Percentiles rank a stretch among this genome's conserved stretches.
phyloP scores from a whole-genome alignment of 176 grass and related monocot genomes.

The Carex littledalei region DNA sequence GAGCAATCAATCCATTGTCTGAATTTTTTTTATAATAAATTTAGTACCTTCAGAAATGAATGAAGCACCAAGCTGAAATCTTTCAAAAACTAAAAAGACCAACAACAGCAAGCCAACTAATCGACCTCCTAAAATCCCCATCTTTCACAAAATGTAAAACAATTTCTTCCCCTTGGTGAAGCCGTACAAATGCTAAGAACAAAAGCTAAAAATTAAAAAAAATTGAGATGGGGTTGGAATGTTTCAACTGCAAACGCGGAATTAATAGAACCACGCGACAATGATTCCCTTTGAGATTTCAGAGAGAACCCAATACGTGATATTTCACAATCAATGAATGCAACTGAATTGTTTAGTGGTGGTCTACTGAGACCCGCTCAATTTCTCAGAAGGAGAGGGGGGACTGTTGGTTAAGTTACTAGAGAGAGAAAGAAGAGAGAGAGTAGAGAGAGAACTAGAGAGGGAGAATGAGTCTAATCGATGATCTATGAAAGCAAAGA shows the following conservation, averaged over 20 bases:
- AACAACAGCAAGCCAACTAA: conserved; percentile 15
- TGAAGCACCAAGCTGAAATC: conserved; percentile 23
- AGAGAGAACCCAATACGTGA: no score
- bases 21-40: not conserved
- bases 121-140: conserved; percentile 24
- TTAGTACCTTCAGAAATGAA: conserved; percentile 26
- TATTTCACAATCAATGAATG: conserved; percentile 22
- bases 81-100: conserved; percentile 8
- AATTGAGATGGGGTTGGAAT: not conserved
- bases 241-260: conserved; percentile 7
- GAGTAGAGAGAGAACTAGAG: not conserved
- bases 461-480: not conserved
- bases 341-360: not conserved
- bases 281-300: not conserved
- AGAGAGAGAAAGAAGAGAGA: not conserved
- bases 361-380: not conserved
- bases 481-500: not conserved
- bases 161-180: not conserved
- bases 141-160: conserved; percentile 16
- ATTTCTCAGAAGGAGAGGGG: conserved; percentile 23
- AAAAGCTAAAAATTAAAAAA: not conserved
- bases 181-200: conserved; percentile 5
- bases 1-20: not conserved
- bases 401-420: not conserved
- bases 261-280: not conserved